Percentiles rank a stretch among this genome's conserved stretches.
Evolutionary conservation across 495 filamentous ascomycete genomes (phyloP).

Genomic region (Tuber brumale): DNA sequence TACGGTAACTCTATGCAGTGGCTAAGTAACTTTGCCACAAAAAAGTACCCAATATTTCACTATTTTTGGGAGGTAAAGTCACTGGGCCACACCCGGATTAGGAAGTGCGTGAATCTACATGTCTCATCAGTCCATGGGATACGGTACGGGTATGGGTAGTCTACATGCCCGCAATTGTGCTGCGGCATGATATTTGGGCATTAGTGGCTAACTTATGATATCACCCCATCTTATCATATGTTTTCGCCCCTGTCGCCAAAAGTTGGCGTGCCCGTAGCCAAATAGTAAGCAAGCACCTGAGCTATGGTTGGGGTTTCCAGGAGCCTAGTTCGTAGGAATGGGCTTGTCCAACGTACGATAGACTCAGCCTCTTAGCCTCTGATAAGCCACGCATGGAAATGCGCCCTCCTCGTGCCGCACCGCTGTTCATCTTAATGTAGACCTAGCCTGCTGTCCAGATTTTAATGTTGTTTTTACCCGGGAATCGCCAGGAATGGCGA

Average conservation of each 20-base stretch:
- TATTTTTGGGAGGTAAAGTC: too few species aligned
- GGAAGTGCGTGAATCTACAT: too few species aligned
- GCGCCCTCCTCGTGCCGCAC: not conserved
- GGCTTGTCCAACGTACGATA: not conserved
- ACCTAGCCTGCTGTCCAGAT: not conserved
- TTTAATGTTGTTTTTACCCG: not conserved
- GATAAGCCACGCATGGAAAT: not conserved
- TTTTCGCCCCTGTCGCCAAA: not conserved
- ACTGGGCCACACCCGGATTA: too few species aligned
- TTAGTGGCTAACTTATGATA: not conserved
- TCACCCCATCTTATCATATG: not conserved
- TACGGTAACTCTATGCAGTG: too few species aligned
- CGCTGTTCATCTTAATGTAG: not conserved
- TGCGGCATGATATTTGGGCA: not conserved
- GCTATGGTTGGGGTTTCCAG: not conserved
- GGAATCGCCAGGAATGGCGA: not conserved
- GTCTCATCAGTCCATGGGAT: too few species aligned
- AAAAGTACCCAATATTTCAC: too few species aligned
- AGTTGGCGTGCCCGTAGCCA: not conserved
- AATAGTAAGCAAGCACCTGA: not conserved
- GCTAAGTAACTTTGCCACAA: too few species aligned
- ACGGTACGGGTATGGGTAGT: too few species aligned
- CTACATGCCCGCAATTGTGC: too few species aligned
- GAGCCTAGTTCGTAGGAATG: not conserved
- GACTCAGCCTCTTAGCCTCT: too few species aligned